Base-by-base conservation (phyloP, 192 early-diverging fungal genomes). In the Coemansia reversa region DNA sequence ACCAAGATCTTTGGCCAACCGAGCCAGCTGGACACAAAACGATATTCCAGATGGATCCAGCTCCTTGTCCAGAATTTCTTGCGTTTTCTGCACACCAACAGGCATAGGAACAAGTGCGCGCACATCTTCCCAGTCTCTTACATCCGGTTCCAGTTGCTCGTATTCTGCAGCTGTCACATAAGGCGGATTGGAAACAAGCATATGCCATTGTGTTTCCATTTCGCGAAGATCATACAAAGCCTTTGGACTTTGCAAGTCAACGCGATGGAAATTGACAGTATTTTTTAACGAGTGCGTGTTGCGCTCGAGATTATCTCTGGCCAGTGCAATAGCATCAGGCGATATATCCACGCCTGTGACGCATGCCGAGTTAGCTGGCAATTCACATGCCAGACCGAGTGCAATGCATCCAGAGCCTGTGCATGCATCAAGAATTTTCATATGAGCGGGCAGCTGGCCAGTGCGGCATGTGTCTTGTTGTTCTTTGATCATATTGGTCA, bases 171-270 rank as follows among this genome's bases (percentile, higher is more conserved):
- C 75, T 0, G 93, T 79, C 30, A 98, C 85, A 66, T 98, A 96
- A 0, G 96, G 96, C 24, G 96, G 96, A 73, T 98, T 98, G 19
- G 89, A 84, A 0, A 94, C 85, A n/a, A 98, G 77, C 28, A 95
- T 63, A 59, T 96, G 85, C 67, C 84, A 91, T 1, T 12, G 60
- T 58, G 6, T 19, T 12, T 0, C 52, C 42, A 11, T n/a, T 24
- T 11, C 23, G 25, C 7, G 18, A 25, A 27, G 14, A 22, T 1
- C 52, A 16, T 3, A 22, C 58, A 2, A 4, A n/a, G 19, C 51
- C 12, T 33, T 29, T 11, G 33, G 11, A 0, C 25, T 42, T n/a
- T 55, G 27, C 2, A 88, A 57, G 61, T 89, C 86, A 14, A 75
- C 62, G 20, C 65, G 68, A 14, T 55, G 51, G 59, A 91, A 89